Base-by-base conservation (phyloP, 805 yeast genomes). In the Barnettozyma wickerhamii region DNA sequence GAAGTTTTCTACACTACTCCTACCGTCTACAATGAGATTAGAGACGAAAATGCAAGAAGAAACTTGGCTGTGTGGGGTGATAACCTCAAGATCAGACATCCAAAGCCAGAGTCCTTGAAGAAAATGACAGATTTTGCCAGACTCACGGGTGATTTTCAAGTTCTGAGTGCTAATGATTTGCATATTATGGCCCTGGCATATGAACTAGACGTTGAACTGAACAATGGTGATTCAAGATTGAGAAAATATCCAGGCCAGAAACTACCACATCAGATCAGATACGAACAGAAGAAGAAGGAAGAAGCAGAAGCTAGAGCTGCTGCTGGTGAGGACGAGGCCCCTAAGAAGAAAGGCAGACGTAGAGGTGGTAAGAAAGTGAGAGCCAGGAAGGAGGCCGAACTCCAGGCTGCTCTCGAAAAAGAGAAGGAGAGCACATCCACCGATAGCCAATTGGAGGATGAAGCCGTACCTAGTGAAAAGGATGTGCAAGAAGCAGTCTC, bases 161-260 rank as follows among this genome's bases (percentile, higher is more conserved):
- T 91, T 4, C 71, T 93, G 42, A 86, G 96, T 50, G 75, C 81
- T 29, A 90, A 95, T 49, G 99, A 93, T 82, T 68, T 93, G 28
- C 96, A 90, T 56, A 83, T 93, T 42, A 72, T 95, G 45, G 98
- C 99, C 0, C 71, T 93, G 51, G 79, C 96, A 1, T 90, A 88
- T 58, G 97, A 93, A 59, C 63, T 93, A 37, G 96, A 90, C 49
- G 68, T 71, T 40, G 91, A 87, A 58, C 51, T 71, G 41, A 80
- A 80, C 50, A 67, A 74, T 35, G 91, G 91, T 14, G 82, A 79
- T 36, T 73, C 80, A 75, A 71, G 85, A 53, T 64, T 89, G 45
- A 76, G 95, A 62, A 74, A 69, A 37, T 72, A 52, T 43, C 96
- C 96, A 1, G 95, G 95, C 26, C 83, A 82, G 56, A 45, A 58